Evolutionary conservation across 2,329 filamentous ascomycete genomes (phyloP), one percentile per base, ranked within the genome.

Genomic region (Diplocarpon mali): DNA sequence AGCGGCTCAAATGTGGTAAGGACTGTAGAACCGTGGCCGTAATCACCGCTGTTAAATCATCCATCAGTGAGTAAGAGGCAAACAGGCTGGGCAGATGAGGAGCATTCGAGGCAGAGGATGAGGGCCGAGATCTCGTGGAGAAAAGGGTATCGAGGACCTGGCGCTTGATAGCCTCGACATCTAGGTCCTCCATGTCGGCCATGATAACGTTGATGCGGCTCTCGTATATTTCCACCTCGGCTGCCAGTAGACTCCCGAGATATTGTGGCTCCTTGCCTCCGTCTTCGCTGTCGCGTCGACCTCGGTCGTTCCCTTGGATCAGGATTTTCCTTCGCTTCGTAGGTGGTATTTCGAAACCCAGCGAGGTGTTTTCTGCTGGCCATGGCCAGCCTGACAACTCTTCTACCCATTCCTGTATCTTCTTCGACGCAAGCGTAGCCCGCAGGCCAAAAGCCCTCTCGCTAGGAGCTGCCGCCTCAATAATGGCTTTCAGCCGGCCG

Each of bases 11-110:
- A 47, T 84, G 81, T 1, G 92, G 92, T 15, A 98, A 71, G 3
- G 87, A 79, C 59, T 92, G 85, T n/a, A 98, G 67, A 14, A 95
- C 84, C 29, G 90, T 94, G 24, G 89, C 85, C 1, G 92, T 95
- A 45, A 96, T 76, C 38, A 96, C 74, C 17, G 90, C 86, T 8
- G 87, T 89, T 57, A 95, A 78, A 62, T 96, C 92, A 56, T 92
- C 88, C 70, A 96, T 77, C 49, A 75, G 80, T 50, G 75, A 76
- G 63, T 85, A 85, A 35, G 69, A 67, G 66, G 65, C 61, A 58
- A 67, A 55, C 54, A 67, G 54, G 34, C 59, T 68, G 59, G 60
- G 64, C 56, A 62, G 53, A 10, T 66, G 62, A 14, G 65, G 62
- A n/a, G 59, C 59, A 38, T 62, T 68, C 1, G 76, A 68, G 57